Base-by-base conservation (phyloP, 192 early-diverging fungal species). In the Coemansia sp. region DNA sequence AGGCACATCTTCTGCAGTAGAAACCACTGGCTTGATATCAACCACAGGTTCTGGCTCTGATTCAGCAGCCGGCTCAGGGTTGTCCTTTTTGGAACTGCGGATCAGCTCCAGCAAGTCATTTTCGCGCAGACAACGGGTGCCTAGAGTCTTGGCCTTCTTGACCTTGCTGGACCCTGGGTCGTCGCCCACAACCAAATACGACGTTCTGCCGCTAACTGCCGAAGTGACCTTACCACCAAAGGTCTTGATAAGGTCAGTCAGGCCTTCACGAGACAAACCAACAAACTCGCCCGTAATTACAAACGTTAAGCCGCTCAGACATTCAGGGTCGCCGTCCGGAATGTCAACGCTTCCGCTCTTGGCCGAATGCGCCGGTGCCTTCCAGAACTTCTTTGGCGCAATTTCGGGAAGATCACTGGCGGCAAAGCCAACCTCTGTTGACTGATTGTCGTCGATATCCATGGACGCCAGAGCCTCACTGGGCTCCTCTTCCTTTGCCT, bases 231-330 rank as follows among this genome's bases (percentile, higher is more conserved):
- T 82, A 15, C 92, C 95, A 58, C 91, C 93, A 71, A 94, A 92
- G 2, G 90, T 83, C 77, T 92, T 97, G 17, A 95, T 88, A 17
- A 98, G 72, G 75, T 95, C 91, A 22, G 85, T 76, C 5, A 89
- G 85, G 54, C 91, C 87, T 17, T 93, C 88, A 10, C 93, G 86
- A 2, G 87, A 84, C 12, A 98, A 70, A 7, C 87, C 86, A 9
- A 82, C 72, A 24, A 95, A 84, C 51, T 98, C 93, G 48, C 98
- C 98, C 3, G 96, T 93, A 47, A 98, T 85, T 0, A 99, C 98
- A 89, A 99, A 97, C 0, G 91, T 88, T 55, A 88, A 66, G 15
- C 89, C 92, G 4, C 41, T 62, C 6, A 73, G 79, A 39, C 93
- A 94, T 59, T 87, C 87, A 19, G 85, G 83, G n/a, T 75, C 85